A percentile compares a stretch with the other conserved stretches of the same genome.
Evolutionary conservation across 1,284 basidiomycete genomes (phyloP).

Genomic region (Irpex sp.): DNA sequence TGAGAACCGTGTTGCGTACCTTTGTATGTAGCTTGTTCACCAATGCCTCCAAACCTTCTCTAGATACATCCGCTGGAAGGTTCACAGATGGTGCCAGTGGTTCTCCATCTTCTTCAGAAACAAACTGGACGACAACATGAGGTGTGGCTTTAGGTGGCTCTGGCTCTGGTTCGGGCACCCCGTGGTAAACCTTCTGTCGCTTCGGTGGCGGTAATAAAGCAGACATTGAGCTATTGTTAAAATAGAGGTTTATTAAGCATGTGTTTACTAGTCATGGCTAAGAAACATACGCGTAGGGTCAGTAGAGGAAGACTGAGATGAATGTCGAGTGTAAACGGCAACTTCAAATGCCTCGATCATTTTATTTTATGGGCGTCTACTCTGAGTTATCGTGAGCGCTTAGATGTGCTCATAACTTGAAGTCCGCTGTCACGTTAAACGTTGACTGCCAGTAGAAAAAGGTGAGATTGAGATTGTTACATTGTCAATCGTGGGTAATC

Average conservation of each 20-base stretch:
- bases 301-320: neutral
- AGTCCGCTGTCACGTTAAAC: too few species aligned
- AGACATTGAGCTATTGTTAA: slow-evolving; percentile 51
- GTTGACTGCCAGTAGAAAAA: too few species aligned
- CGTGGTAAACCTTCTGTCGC: slow-evolving; percentile 78
- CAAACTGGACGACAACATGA: slow-evolving; percentile 87
- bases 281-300: neutral
- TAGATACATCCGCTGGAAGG: slow-evolving; percentile 82
- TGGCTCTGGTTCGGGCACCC: slow-evolving; percentile 60
- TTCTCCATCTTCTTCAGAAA: slow-evolving; percentile 80
- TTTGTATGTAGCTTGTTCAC: slow-evolving; percentile 81
- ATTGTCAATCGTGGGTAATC: too few species aligned
- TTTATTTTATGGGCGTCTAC: slow-evolving; percentile 2
- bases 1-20: slow-evolving; percentile 36
- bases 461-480: too few species aligned
- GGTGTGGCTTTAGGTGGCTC: slow-evolving; percentile 53
- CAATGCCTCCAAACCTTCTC: slow-evolving; percentile 80
- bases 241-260: too few species aligned
- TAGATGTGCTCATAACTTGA: too few species aligned
- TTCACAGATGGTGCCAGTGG: slow-evolving; percentile 84
- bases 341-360: neutral
- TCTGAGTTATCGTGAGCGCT: too few species aligned
- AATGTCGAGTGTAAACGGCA: neutral
- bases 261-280: neutral
- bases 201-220: slow-evolving; percentile 83